These are phyloP conservation scores for Kodamaea sp. DNA, from an alignment of 1,139 yeast species.

Conservation along the genomic window DNA sequence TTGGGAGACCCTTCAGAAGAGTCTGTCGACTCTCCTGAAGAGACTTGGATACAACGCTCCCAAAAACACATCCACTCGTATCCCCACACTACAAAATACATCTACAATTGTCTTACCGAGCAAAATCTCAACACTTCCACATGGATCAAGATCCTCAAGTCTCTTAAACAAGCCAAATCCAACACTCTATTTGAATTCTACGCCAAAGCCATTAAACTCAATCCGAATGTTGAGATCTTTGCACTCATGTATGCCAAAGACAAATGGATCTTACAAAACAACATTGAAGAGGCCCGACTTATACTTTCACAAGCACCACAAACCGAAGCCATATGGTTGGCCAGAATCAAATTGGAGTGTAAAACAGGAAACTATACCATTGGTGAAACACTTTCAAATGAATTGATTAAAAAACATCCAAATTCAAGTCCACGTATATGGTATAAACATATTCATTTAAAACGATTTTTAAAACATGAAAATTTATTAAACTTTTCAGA, in stretches of 20 bases:
- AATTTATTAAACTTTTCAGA: conserved; percentile 40
- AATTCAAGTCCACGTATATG: conserved; percentile 49
- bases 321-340: conserved; percentile 63
- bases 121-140: conserved; percentile 44
- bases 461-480: conserved; percentile 29
- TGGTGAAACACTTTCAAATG: conserved; percentile 43
- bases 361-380: conserved; percentile 31
- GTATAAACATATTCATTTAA: conserved; percentile 59
- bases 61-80: conserved; percentile 24
- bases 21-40: no score
- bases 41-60: conserved; percentile 49
- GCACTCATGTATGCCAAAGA: conserved; percentile 74
- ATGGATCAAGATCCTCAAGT: conserved; percentile 54
- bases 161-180: conserved; percentile 36
- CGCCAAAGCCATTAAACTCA: conserved; percentile 45
- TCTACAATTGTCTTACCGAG: conserved; percentile 47
- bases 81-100: conserved; percentile 38
- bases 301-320: conserved; percentile 49
- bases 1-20: no score
- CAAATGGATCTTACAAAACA: conserved; percentile 47
- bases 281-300: conserved; percentile 49
- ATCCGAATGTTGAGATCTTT: conserved; percentile 50
- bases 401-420: conserved; percentile 34
- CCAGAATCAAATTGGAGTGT: conserved; percentile 61
- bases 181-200: conserved; percentile 45